phyloP scores from a whole-genome alignment of 2,329 filamentous ascomycete species.

The Trichoderma sp. region DNA sequence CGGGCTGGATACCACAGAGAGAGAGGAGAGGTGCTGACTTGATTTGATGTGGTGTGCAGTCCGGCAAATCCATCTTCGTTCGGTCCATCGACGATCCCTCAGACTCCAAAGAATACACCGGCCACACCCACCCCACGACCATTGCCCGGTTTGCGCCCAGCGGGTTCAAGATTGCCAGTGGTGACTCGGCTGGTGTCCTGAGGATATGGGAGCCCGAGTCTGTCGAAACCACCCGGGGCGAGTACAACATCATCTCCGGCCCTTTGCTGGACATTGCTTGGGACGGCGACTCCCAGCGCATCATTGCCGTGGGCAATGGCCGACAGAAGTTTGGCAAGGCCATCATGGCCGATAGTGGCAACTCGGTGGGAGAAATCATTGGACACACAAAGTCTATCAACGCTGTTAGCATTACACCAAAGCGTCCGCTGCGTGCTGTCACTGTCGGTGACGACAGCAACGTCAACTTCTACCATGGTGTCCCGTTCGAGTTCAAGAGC shows the following conservation, averaged over 20 bases:
- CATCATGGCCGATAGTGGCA: conserved; percentile 93
- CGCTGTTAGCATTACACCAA: conserved; percentile 81
- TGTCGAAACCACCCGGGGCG: conserved; percentile 81
- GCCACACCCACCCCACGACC: conserved; percentile 84
- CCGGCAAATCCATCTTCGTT: conserved; percentile 94
- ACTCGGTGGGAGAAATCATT: conserved; percentile 89
- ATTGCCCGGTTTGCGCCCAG: conserved; percentile 93
- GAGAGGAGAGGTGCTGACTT: not conserved
- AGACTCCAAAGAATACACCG: conserved; percentile 83
- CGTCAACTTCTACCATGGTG: conserved; percentile 88
- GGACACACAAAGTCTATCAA: conserved; percentile 93
- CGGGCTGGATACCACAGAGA: not conserved
- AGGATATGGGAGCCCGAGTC: conserved; percentile 91
- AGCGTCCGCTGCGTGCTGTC: conserved; percentile 85
- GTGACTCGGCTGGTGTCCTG: conserved; percentile 80
- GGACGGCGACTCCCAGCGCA: conserved; percentile 94
- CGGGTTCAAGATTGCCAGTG: conserved; percentile 91
- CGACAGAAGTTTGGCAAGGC: conserved; percentile 92
- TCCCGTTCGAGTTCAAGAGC: conserved; percentile 93
- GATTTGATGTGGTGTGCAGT: conserved; percentile 48
- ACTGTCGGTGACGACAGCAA: conserved; percentile 89
- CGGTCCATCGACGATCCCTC: conserved; percentile 90
- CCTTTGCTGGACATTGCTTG: conserved; percentile 95
- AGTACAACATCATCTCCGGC: conserved; percentile 91
- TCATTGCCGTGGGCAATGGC: conserved; percentile 94